Percentiles rank a stretch among this genome's conserved stretches.
Conservation (phyloP, 2,329 filamentous ascomycete species). For the Parasarocladium wereldwijsianum region DNA sequence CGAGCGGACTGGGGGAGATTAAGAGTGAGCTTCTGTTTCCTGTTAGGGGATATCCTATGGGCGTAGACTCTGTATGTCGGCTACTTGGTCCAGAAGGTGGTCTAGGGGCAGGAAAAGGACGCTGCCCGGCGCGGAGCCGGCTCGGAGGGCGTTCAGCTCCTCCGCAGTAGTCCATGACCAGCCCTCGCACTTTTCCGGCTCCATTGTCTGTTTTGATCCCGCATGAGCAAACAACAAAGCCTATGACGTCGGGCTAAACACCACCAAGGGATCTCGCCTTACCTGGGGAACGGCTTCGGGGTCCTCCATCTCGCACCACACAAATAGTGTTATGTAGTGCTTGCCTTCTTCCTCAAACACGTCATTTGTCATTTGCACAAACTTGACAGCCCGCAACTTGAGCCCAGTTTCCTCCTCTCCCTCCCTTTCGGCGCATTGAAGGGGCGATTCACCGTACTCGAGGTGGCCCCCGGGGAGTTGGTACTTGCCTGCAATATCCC, state of each 20-base stretch:
- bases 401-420: conserved; percentile 57
- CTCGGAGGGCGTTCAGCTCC: conserved; percentile 20
- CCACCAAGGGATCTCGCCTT: conserved; percentile 13
- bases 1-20: too few species aligned
- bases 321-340: conserved; percentile 65
- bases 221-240: too few species aligned
- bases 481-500: conserved; percentile 33
- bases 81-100: conserved; percentile 16
- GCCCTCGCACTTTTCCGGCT: conserved; percentile 34
- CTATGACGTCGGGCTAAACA: too few species aligned
- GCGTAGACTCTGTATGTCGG: too few species aligned
- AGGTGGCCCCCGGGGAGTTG: conserved; percentile 65
- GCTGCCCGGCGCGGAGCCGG: conserved; percentile 6
- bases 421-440: conserved; percentile 51
- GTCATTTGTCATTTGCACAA: conserved; percentile 52
- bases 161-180: conserved; percentile 35
- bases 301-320: conserved; percentile 35
- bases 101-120: conserved; percentile 18
- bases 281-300: conserved; percentile 37
- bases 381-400: conserved; percentile 31
- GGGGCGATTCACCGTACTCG: conserved; percentile 50
- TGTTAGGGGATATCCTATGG: too few species aligned
- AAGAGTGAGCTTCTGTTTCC: too few species aligned
- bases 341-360: conserved; percentile 43
- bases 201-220: conserved; percentile 19